phyloP scores from a whole-genome alignment of 2,329 filamentous ascomycete species.

The Aureobasidium sp. region DNA sequence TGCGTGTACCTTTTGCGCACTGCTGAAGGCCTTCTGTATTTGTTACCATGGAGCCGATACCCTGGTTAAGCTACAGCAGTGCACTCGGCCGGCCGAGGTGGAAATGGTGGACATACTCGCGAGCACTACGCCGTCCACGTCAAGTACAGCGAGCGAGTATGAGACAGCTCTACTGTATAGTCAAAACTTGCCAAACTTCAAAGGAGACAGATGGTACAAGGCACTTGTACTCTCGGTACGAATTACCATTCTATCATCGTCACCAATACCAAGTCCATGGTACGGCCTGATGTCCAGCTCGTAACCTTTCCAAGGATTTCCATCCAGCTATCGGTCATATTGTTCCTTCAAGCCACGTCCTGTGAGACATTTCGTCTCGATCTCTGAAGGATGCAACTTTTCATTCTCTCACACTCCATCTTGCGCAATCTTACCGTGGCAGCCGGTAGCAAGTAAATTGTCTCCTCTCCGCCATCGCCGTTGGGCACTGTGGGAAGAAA shows the following conservation, averaged over 20 bases:
- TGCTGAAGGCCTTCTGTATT: neutral
- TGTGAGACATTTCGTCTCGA: slow-evolving; percentile 1
- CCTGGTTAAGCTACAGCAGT: neutral
- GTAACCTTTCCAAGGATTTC: neutral
- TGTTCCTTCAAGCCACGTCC: slow-evolving; percentile 7
- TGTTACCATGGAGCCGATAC: neutral
- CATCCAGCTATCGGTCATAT: neutral
- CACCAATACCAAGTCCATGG: too few species aligned
- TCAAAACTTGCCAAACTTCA: too few species aligned
- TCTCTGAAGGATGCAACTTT: neutral
- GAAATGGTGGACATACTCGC: too few species aligned
- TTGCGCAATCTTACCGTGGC: neutral
- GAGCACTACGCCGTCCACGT: too few species aligned
- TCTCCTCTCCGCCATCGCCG: slow-evolving; percentile 3
- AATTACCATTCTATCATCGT: too few species aligned
- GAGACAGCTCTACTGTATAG: too few species aligned
- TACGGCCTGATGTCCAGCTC: too few species aligned
- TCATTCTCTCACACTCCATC: neutral
- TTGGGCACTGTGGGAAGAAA: slow-evolving; percentile 1
- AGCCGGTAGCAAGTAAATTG: slow-evolving; percentile 1
- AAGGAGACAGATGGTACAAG: too few species aligned
- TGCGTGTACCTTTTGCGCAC: neutral
- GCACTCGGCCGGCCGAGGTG: neutral
- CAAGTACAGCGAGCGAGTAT: too few species aligned
- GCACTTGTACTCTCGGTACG: too few species aligned